A percentile compares a stretch with the other conserved stretches of the same genome.
Conservation (phyloP, 2,329 filamentous ascomycete species). For the Fusarium staphyleae region DNA sequence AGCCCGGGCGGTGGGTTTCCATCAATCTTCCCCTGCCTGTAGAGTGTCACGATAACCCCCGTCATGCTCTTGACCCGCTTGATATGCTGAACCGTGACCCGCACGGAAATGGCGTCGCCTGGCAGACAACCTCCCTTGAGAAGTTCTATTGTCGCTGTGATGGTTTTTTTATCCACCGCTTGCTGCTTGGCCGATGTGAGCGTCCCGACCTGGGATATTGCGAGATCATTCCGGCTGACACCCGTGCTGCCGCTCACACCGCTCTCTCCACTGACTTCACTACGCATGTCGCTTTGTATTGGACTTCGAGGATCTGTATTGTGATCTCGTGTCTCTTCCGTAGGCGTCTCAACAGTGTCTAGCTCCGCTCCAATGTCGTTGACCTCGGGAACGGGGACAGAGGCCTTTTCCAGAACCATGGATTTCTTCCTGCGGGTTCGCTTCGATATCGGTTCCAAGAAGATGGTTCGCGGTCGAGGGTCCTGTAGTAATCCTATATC, state of each 20-base stretch:
- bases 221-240: slow-evolving; percentile 59
- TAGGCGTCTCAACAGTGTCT: slow-evolving; percentile 50
- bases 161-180: slow-evolving; percentile 72
- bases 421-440: slow-evolving; percentile 69
- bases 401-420: slow-evolving; percentile 52
- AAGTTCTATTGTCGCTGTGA: slow-evolving; percentile 85
- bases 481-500: slow-evolving; percentile 79
- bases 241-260: slow-evolving; percentile 71
- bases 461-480: slow-evolving; percentile 83
- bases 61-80: slow-evolving; percentile 90
- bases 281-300: slow-evolving; percentile 63
- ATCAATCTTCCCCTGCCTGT: slow-evolving; percentile 89
- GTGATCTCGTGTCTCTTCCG: slow-evolving; percentile 49
- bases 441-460: slow-evolving; percentile 84
- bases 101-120: slow-evolving; percentile 82
- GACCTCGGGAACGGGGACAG: slow-evolving; percentile 52
- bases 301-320: slow-evolving; percentile 51
- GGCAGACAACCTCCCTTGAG: slow-evolving; percentile 83
- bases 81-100: slow-evolving; percentile 84
- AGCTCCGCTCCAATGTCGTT: slow-evolving; percentile 47
- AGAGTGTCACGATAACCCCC: slow-evolving; percentile 91
- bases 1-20: slow-evolving; percentile 65
- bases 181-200: slow-evolving; percentile 50
- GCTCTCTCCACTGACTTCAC: slow-evolving; percentile 76
- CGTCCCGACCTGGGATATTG: slow-evolving; percentile 45